Base-by-base conservation (phyloP, 495 filamentous ascomycete species). In the Xylaria grammica region DNA sequence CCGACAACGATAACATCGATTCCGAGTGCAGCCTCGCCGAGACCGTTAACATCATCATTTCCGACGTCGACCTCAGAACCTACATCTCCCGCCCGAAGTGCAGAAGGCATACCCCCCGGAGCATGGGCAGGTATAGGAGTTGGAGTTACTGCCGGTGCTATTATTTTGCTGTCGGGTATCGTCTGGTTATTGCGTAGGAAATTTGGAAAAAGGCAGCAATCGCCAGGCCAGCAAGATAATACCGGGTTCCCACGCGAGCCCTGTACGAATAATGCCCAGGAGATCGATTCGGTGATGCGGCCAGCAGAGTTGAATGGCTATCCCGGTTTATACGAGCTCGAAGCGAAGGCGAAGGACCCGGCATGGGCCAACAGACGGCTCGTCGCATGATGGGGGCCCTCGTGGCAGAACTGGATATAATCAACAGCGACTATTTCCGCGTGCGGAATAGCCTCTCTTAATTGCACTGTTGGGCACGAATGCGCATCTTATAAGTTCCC, bases 251-350 rank as follows among this genome's bases (percentile, higher is more conserved):
- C 17, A 22, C 11, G 22, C 4, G 15, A 42, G 26, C 38, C 38
- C 7, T n/a, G 13, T 11, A 45, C 17, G 17, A 11, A 22, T 20
- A 0, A 1, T n/a, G 15, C 11, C 22, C 52, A n/a, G 0, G 52
- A 55, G 34, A 27, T 55, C n/a, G 5, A 27, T 20, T 55, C 52
- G 11, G 40, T n/a, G 7, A 45, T 7, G 15, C 20, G 26, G 26
- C 38, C 26, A n/a, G 7, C 36, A 2, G 38, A 57, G 38, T 20
- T 57, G 13, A 44, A 30, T 9, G 11, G 19, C 3, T n/a, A 22
- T 9, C n/a, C 42, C 6, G 29, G 29, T 1, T 13, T 36, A 24
- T 36, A 60, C 40, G 44, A 60, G 42, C 56, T 60, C 32, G 56
- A 24, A 8, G 20, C 55, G n/a, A 24, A 22, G 13, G 9, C 20